Base-by-base conservation (phyloP, 208 protist genomes). In the Leishmania gerbilli region DNA sequence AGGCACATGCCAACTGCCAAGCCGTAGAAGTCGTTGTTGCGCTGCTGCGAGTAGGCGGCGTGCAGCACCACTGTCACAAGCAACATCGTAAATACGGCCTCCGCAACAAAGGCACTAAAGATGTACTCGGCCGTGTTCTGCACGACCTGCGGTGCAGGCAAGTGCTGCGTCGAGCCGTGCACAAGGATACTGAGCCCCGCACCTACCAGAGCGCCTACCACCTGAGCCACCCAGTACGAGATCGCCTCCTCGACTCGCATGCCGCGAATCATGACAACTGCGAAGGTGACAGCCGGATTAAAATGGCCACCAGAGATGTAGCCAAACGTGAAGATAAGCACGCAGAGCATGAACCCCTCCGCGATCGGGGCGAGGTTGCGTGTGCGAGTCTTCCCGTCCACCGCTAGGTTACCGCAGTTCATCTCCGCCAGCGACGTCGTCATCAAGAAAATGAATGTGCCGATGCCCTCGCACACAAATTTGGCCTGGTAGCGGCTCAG, bases 221-320 rank as follows among this genome's bases (percentile, higher is more conserved):
- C 83, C 82, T 96, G 93, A n/a, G 91, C 89, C 79, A 92, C 85
- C 90, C 91, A 95, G 84, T 95, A 96, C 17, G 87, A 89, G n/a
- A 92, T 77, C 37, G 90, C 91, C 86, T 93, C 90, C 77, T 95
- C 93, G 42, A 96, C 64, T 21, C 86, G 93, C 69, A 96, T 91
- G 47, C 88, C 91, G 15, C 84, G 84, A 27, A 94, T 83, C 80
- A 96, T 74, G 80, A 95, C 81, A 47, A 90, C 90, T 3, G 89
- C 84, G 58, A 95, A 91, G 49, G 91, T 95, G 42, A 96, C 90
- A 58, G 93, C 93, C 1, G 93, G 93, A 77, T 96, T 96, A 81
- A 96, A 96, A 83, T 96, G 93, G 42, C 89, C 93, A 58, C 91
- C 93, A 7, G 89, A 93, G 53, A 96, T 92, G 86, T 96, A 94